Evolutionary conservation across 352 stramenopile genomes (phyloP).

Genomic region (Phytopythium vexans): DNA sequence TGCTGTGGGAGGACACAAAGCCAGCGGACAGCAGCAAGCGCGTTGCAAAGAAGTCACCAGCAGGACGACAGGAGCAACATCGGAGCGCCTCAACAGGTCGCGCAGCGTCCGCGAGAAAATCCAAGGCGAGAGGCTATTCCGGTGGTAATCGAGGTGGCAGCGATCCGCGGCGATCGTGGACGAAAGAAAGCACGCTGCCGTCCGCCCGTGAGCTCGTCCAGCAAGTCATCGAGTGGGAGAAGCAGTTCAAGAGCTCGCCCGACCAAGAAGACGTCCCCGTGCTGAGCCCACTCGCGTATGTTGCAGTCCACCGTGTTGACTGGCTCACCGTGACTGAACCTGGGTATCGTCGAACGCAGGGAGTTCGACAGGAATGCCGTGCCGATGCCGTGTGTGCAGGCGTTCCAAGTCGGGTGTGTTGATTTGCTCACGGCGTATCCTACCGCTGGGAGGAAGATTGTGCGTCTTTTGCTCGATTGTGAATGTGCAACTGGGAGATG

Average conservation of each 20-base stretch:
- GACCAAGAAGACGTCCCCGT: not conserved
- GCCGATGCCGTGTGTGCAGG: not conserved
- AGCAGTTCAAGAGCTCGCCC: conserved; percentile 11
- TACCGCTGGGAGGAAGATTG: conserved; percentile 27
- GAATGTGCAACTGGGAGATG: not conserved
- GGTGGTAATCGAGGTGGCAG: not conserved
- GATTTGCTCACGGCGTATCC: conserved; percentile 36
- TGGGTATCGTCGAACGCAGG: conserved; percentile 1
- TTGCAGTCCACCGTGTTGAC: not conserved
- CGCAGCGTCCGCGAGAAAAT: not conserved
- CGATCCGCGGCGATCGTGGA: not conserved
- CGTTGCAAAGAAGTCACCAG: too few relatives aligned
- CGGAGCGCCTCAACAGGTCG: too few relatives aligned
- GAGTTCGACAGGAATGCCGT: conserved; percentile 5
- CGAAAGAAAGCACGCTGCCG: not conserved
- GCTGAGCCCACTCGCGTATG: not conserved
- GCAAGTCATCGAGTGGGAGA: conserved; percentile 15
- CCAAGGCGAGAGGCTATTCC: not conserved
- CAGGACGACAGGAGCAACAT: not conserved
- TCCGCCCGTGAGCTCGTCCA: conserved; percentile 11
- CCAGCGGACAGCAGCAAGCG: not conserved
- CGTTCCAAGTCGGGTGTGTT: conserved; percentile 28
- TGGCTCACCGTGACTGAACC: not conserved
- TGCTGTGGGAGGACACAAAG: conserved; percentile 4
- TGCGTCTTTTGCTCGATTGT: conserved; percentile 4